Base-by-base conservation (phyloP, 2,329 filamentous ascomycete genomes). In the Paracamarosporium sp. region DNA sequence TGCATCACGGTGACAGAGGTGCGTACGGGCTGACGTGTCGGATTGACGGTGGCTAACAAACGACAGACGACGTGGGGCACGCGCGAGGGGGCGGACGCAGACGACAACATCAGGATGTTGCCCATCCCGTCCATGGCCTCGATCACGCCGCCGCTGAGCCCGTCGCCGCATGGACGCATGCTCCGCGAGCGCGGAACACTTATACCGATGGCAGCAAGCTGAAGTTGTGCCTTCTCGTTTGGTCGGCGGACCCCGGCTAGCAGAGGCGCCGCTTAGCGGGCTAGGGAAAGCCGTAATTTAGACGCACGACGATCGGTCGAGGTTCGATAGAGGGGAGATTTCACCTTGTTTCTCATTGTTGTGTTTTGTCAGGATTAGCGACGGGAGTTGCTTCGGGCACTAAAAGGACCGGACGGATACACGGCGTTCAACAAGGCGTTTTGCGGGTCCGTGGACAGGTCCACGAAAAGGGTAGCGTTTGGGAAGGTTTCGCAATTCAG, bases 11-110 rank as follows among this genome's bases (percentile, higher is more conserved):
- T 83, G 57, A 78, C 76, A 68, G 78, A 79, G 66, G 70, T 64
- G 66, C 57, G 73, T 72, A 52, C n/a, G n/a, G 50, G 24, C 61
- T 64, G 64, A 63, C 60, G 64, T 60, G 67, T 53, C 41, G 47
- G 44, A 44, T 36, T 25, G 35, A 20, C 24, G 28, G 8, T 25
- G 17, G 30, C 43, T 24, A 56, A 72, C 66, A 45, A 28, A 15
- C 50, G 38, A 48, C 62, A 97, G 93, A 97, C 93, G 43, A 94
- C 93, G 51, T 97, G 93, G 93, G 93, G 93, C 72, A 97, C 92
- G 79, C 90, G 93, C 78, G 91, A 92, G 69, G 93, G 95, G 69
- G 93, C 92, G 72, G 93, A 97, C 78, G 85, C 90, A 66, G 90
- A 96, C 67, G 74, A 77, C 62, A 75, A 76, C 62, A 72, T 77